Evolutionary conservation across 441 rosid species (phyloP).

Genomic region (Kokia cookei): DNA sequence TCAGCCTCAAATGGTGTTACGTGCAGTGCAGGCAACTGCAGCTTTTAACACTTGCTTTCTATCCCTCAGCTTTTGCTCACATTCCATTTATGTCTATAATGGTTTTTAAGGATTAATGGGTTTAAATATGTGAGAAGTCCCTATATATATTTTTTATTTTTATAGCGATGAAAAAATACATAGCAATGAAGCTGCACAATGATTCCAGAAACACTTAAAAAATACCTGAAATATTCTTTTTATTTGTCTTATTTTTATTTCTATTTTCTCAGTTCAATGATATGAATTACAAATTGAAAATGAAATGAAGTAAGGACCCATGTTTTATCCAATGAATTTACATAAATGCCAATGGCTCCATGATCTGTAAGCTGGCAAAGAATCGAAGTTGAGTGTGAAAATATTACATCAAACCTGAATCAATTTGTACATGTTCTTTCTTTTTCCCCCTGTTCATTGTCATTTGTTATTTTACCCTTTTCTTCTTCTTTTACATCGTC

Average conservation of each 20-base stretch:
- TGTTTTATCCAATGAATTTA: constrained; percentile 48
- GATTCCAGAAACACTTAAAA: not conserved
- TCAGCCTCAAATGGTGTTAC: no score
- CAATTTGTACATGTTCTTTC: constrained; percentile 31
- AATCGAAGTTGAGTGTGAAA: constrained; percentile 36
- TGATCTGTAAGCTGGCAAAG: constrained; percentile 22
- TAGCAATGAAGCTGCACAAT: not conserved
- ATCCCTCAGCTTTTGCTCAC: no score
- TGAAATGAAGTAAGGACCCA: constrained; percentile 21
- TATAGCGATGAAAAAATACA: no score
- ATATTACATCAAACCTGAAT: constrained; percentile 26
- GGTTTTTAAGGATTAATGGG: no score
- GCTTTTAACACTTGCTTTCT: no score
- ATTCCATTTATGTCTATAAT: no score
- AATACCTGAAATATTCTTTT: not conserved
- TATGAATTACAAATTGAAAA: constrained; percentile 25
- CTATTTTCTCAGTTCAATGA: not conserved
- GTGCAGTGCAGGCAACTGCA: no score
- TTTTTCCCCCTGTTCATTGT: constrained; percentile 15
- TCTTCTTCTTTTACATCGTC: constrained; percentile 20
- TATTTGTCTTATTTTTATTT: not conserved
- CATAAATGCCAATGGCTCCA: constrained; percentile 31
- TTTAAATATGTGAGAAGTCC: no score
- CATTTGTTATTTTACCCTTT: constrained; percentile 11
- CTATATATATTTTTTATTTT: no score